Conservation (phyloP, 2,329 filamentous ascomycete genomes). For the Nothomitra cinnamomea region DNA sequence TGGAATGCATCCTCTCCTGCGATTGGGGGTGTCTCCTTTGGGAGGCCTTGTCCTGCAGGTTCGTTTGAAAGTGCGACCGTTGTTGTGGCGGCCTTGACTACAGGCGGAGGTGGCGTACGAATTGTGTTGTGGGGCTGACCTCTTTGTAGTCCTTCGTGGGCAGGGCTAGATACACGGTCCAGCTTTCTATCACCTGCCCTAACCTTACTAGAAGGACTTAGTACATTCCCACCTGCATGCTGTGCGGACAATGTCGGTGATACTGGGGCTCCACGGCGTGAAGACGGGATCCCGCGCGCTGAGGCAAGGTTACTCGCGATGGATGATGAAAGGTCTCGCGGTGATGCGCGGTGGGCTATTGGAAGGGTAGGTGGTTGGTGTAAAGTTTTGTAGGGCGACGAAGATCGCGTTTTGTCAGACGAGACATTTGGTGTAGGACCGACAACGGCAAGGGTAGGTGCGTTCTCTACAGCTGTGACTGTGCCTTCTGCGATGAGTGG, state of each 20-base stretch:
- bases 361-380: constrained; percentile 24
- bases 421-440: constrained; percentile 11
- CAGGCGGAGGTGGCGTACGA: constrained; percentile 14
- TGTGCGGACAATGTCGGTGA: constrained; percentile 59
- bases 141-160: not conserved
- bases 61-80: not conserved
- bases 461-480: not conserved
- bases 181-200: not conserved
- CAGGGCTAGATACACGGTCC: not conserved
- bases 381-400: constrained; percentile 18
- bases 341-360: constrained; percentile 27
- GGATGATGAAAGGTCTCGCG: constrained; percentile 58
- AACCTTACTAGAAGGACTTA: constrained; percentile 24
- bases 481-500: constrained; percentile 9
- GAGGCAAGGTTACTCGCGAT: constrained; percentile 81
- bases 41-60: not conserved
- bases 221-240: constrained; percentile 53
- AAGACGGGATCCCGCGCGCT: constrained; percentile 54
- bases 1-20: constrained; percentile 61
- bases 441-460: constrained; percentile 3
- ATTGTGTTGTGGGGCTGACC: constrained; percentile 9
- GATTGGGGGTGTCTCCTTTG: constrained; percentile 10
- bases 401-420: constrained; percentile 11
- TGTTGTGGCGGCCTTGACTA: not conserved
- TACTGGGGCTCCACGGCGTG: constrained; percentile 40